Evolutionary conservation across 148 eudicot genomes (phyloP).

Genomic region (Camellia granthamiana): DNA sequence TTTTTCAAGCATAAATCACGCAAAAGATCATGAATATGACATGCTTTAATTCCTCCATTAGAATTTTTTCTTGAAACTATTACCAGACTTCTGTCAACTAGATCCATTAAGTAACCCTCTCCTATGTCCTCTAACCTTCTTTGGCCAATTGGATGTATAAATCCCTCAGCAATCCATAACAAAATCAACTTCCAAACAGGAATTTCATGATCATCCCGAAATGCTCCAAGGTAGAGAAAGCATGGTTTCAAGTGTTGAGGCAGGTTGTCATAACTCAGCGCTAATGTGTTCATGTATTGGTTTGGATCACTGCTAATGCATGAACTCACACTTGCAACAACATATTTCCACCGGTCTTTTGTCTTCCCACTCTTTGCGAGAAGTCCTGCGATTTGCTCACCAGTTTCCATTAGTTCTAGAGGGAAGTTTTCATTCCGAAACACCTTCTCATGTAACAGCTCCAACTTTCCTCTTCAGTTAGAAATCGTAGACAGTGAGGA

Average conservation of each 20-base stretch:
- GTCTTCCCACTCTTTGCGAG: slow-evolving; percentile 14
- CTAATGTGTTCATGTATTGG: slow-evolving; percentile 20
- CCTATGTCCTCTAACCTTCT: slow-evolving; percentile 27
- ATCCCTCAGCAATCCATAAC: slow-evolving; percentile 51
- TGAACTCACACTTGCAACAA: slow-evolving; percentile 21
- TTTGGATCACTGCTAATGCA: slow-evolving; percentile 19
- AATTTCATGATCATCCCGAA: slow-evolving; percentile 30
- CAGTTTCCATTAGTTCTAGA: slow-evolving; percentile 20
- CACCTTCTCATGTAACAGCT: slow-evolving; percentile 17
- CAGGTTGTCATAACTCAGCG: slow-evolving; percentile 28
- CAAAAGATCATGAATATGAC: slow-evolving; percentile 42
- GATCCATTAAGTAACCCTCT: slow-evolving; percentile 38
- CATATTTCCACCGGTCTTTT: slow-evolving; percentile 18
- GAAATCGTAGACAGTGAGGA: slow-evolving; percentile 21
- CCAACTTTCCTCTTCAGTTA: slow-evolving; percentile 27
- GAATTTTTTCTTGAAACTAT: slow-evolving; percentile 21
- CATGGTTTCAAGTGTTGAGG: slow-evolving; percentile 37
- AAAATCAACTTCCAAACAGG: slow-evolving; percentile 28
- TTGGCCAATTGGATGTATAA: slow-evolving; percentile 14
- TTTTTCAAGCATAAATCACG: slow-evolving; percentile 40
- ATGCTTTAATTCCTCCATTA: slow-evolving; percentile 38
- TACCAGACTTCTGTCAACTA: slow-evolving; percentile 40
- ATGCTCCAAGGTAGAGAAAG: slow-evolving; percentile 40
- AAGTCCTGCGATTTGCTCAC: slow-evolving; percentile 27
- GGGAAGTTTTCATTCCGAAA: slow-evolving; percentile 31